phyloP scores from a whole-genome alignment of 495 filamentous ascomycete species.

The Neurospora pannonica region DNA sequence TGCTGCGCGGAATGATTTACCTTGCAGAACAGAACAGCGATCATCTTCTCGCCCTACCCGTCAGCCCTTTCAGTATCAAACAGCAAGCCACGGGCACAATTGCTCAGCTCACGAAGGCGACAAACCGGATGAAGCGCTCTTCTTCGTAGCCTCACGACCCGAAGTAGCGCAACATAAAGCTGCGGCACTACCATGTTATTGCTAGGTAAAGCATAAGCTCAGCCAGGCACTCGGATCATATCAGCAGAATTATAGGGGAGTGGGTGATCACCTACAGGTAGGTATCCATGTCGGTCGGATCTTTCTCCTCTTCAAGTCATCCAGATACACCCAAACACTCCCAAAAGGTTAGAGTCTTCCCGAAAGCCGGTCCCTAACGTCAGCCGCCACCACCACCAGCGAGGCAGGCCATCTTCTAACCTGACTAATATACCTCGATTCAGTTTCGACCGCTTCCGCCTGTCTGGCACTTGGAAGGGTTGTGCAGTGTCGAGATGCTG shows the following conservation, averaged over 20 bases:
- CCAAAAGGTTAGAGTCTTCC: neutral
- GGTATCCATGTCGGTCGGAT: neutral
- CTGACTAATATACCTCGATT: neutral
- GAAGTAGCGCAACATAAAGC: neutral
- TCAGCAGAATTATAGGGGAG: neutral
- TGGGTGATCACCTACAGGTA: neutral
- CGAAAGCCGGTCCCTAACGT: neutral
- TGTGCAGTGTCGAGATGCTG: neutral
- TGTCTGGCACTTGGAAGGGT: neutral
- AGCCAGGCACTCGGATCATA: neutral
- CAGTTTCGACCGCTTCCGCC: neutral
- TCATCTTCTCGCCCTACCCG: neutral
- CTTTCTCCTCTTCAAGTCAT: neutral
- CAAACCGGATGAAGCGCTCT: neutral
- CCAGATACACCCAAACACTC: no score
- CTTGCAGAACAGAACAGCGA: neutral
- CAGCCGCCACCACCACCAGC: neutral
- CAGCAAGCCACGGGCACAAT: neutral
- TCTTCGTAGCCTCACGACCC: neutral
- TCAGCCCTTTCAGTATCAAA: neutral
- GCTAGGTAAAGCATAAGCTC: neutral
- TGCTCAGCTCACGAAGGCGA: neutral
- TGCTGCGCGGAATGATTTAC: neutral
- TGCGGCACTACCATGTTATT: neutral
- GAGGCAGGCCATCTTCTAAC: neutral